These are phyloP conservation scores for Lachnellula arida DNA, from an alignment of 2,329 filamentous ascomycete species.

Conservation along the genomic window DNA sequence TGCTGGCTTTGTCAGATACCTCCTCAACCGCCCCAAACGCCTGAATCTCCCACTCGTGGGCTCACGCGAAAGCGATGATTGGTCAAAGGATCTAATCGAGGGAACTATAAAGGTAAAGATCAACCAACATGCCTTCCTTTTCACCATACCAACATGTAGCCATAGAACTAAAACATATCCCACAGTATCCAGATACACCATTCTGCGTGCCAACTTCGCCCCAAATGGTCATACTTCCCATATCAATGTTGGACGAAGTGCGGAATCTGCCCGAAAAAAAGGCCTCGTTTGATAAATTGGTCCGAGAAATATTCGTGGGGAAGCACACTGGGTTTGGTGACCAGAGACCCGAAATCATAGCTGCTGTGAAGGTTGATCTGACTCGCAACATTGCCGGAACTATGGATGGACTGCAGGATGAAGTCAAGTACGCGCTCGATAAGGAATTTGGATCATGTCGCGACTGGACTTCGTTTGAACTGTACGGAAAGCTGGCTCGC, in stretches of 20 bases:
- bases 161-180: not conserved
- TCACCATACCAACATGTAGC: not conserved
- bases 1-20: not conserved
- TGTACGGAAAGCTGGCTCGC: constrained; percentile 33
- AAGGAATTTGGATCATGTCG: constrained; percentile 20
- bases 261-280: constrained; percentile 21
- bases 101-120: constrained; percentile 3
- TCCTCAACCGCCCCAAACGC: not conserved
- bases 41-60: constrained; percentile 6
- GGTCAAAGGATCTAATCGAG: not conserved
- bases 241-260: constrained; percentile 19
- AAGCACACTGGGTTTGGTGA: constrained; percentile 22
- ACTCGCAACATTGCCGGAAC: constrained; percentile 19
- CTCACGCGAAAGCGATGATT: not conserved
- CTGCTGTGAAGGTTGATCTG: constrained; percentile 23
- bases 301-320: constrained; percentile 10
- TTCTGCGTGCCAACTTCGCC: constrained; percentile 12
- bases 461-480: constrained; percentile 32
- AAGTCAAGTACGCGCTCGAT: constrained; percentile 19
- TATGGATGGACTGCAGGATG: constrained; percentile 23
- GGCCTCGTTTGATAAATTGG: constrained; percentile 19
- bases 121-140: constrained; percentile 6
- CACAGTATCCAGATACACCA: constrained; percentile 20
- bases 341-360: constrained; percentile 7
- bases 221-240: constrained; percentile 23